These are phyloP conservation scores for Themeda triandra DNA, from an alignment of 176 grass and related monocot genomes.

Conservation along the genomic window DNA sequence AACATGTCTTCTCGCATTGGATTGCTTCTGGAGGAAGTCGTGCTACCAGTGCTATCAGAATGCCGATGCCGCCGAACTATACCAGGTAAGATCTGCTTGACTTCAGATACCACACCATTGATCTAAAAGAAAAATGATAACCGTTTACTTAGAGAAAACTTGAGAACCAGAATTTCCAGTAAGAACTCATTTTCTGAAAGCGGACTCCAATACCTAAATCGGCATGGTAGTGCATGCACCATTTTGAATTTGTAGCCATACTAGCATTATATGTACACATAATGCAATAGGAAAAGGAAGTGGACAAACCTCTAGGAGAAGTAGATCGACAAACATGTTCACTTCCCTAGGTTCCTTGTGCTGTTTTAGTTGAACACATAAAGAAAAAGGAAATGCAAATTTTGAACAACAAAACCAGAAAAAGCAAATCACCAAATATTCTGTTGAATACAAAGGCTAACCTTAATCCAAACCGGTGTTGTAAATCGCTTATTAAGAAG, in stretches of 20 bases:
- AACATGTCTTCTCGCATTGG: slow-evolving; percentile 78
- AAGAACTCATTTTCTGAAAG: slow-evolving; percentile 2
- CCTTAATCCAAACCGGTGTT: slow-evolving; percentile 96
- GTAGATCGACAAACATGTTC: slow-evolving; percentile 98
- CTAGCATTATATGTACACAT: neutral
- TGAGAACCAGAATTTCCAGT: neutral
- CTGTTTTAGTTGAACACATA: slow-evolving; percentile 60
- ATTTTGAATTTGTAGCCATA: neutral
- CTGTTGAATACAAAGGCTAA: slow-evolving; percentile 27
- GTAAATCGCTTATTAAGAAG: slow-evolving; percentile 94
- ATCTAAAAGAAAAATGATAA: slow-evolving; percentile 51
- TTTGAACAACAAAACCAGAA: slow-evolving; percentile 17
- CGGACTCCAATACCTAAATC: slow-evolving; percentile 5
- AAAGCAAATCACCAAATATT: slow-evolving; percentile 22
- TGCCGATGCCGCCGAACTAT: slow-evolving; percentile 72
- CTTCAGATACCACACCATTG: slow-evolving; percentile 79
- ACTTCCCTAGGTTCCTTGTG: slow-evolving; percentile 99
- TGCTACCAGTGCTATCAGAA: slow-evolving; percentile 93
- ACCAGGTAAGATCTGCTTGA: slow-evolving; percentile 86
- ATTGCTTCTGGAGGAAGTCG: slow-evolving; percentile 91
- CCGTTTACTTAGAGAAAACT: neutral
- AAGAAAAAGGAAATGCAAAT: slow-evolving; percentile 21
- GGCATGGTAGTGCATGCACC: neutral
- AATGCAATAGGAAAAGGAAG: slow-evolving; percentile 14
- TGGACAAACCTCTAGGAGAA: slow-evolving; percentile 88